Evolutionary conservation across 805 yeast genomes (phyloP), one percentile per base, ranked within the genome.

Genomic region (Myxozyma vanderwaltii): DNA sequence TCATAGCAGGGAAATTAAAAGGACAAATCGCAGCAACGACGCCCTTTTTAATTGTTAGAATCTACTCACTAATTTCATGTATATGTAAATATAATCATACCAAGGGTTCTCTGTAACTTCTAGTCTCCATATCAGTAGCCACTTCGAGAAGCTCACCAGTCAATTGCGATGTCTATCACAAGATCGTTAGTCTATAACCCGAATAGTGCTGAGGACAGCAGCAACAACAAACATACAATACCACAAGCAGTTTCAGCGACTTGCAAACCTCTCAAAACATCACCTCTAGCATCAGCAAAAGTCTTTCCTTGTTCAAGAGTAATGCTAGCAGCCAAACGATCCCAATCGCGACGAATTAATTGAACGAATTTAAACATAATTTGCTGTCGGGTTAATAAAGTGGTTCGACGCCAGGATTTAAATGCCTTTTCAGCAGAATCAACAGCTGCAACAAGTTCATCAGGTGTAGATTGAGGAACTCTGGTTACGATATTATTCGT

Each of bases 1-100:
- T 88, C 92, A 86, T 86, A 45, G 89, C 91, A 26, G 92, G 92
- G 82, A 86, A 86, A 76, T 86, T 86, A 77, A 86, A 86, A 21
- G 92, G 92, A 64, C 87, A 83, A 68, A 86, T 87, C 24, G 91
- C 86, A 15, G 86, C 90, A 60, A 86, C 82, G 6, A 86, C 88
- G 33, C 92, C 92, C 61, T 57, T 21, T 10, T 7, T 12, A 17
- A n/a, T 8, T 23, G 26, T 19, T 13, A 1, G 10, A 3, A 23
- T 23, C 6, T 19, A 7, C 33, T 23, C 45, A 27, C 21, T 10
- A 27, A 7, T n/a, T 5, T 17, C 8, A 4, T 13, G 6, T 8
- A 7, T 4, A 8, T 31, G 4, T 10, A 6, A 29, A 29, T 7
- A 29, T 5, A 15, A 17, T n/a, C 52, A 7, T 24, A 58, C 63